Base-by-base conservation (phyloP, 257 asterid genomes). In the Capsicum baccatum region DNA sequence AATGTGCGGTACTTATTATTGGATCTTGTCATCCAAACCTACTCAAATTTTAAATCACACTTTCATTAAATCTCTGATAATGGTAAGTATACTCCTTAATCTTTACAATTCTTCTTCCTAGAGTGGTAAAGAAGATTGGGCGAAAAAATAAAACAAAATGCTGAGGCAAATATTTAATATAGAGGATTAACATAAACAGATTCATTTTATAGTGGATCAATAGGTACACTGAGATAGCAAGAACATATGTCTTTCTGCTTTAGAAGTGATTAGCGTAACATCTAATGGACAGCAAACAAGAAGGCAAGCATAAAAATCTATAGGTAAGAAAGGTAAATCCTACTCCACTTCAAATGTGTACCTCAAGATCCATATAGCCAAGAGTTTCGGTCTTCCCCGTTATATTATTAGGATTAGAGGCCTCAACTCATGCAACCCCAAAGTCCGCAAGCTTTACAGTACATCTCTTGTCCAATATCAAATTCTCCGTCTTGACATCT, bases 331-430 rank as follows among this genome's bases (percentile, higher is more conserved):
- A 35, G 79, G 81, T 14, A 54, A 52, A 54, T 1, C 81, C 81
- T 76, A 52, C 15, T 52, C 63, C 81, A 13, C 47, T 52, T 76
- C 47, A 76, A 81, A 10, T 56, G 37, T 37, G 54, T 89, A 93
- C 98, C 96, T 94, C 98, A 0, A 97, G 98, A 83, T 97, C 98
- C 98, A 94, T 94, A 90, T 94, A 94, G 64, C 98, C 98, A 12
- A 94, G 96, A 57, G 98, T 93, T 79, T 97, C 98, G 0, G 98
- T 94, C 88, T 94, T 97, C 73, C 97, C 98, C 0, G 98, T 94
- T 97, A 94, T 94, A 87, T 94, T 97, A 70, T 92, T 92, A 37
- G 98, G 98, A 86, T 94, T 94, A 0, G 97, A 93, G 73, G 97
- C 98, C 86, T 94, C 98, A 39, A 94, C 95, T 15, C 98, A 95